A percentile compares a stretch with the other conserved stretches of the same genome.
Conservation (phyloP, 805 yeast species). For the Ogataea henricii region DNA sequence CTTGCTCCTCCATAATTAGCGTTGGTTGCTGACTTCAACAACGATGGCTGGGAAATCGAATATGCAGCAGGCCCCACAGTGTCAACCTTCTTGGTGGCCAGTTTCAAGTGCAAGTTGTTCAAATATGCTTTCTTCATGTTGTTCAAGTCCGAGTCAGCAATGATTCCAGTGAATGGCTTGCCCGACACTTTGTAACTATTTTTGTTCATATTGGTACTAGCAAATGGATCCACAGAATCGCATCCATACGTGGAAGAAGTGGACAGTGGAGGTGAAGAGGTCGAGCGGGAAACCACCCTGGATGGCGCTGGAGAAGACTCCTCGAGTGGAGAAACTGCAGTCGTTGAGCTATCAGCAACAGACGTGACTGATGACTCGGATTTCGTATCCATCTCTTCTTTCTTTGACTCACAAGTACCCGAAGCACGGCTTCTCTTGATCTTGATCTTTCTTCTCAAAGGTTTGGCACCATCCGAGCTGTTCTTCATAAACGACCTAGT, state of each 20-base stretch:
- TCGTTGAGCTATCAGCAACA: background rate
- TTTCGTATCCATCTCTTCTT: background rate
- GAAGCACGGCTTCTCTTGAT: slow-evolving; percentile 11
- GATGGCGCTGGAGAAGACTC: slow-evolving; percentile 20
- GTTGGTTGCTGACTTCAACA: background rate
- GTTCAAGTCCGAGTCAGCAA: background rate
- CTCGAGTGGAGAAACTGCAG: slow-evolving; percentile 3
- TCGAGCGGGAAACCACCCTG: slow-evolving; percentile 20
- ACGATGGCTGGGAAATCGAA: slow-evolving; percentile 6
- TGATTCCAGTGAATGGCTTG: background rate
- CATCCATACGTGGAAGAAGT: slow-evolving; percentile 8
- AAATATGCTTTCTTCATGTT: slow-evolving; percentile 9
- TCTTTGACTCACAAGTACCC: background rate
- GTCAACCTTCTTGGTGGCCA: slow-evolving; percentile 14
- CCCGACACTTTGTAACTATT: background rate
- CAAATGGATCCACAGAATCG: background rate
- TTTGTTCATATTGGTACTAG: background rate
- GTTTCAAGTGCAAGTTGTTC: slow-evolving; percentile 14
- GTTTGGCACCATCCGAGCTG: slow-evolving; percentile 31
- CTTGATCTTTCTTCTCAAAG: slow-evolving; percentile 31
- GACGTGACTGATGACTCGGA: slow-evolving; percentile 1
- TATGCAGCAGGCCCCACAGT: slow-evolving; percentile 6
- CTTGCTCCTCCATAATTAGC: too few species aligned
- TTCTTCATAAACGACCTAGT: slow-evolving; percentile 41
- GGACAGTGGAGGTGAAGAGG: slow-evolving; percentile 21